These are phyloP conservation scores for Paecilomyces dactylethromorphus DNA, from an alignment of 2,329 filamentous ascomycete species.

Conservation along the genomic window DNA sequence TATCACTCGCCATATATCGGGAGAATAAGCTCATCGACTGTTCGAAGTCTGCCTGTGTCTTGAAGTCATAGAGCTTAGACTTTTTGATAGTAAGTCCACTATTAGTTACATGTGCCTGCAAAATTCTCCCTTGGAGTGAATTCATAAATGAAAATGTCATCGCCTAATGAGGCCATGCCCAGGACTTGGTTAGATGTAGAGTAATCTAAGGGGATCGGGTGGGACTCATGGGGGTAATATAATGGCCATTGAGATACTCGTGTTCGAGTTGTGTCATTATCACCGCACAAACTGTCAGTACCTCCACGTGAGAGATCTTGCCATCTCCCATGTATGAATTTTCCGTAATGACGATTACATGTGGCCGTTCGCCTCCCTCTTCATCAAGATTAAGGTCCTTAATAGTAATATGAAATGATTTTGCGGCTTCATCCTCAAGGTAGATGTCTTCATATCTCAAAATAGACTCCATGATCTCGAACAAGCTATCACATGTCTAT, in stretches of 20 bases:
- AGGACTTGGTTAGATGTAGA: neutral
- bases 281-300: neutral
- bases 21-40: neutral
- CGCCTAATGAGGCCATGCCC: neutral
- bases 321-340: neutral
- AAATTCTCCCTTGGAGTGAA: neutral
- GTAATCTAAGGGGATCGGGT: neutral
- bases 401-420: neutral
- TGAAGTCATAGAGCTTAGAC: neutral
- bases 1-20: neutral
- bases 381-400: neutral
- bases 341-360: neutral
- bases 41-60: neutral
- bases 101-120: neutral
- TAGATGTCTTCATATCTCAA: neutral
- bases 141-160: neutral
- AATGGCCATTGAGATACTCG: neutral
- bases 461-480: neutral
- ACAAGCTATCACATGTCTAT: neutral
- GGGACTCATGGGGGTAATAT: neutral
- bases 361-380: neutral
- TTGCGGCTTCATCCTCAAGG: neutral
- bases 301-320: neutral
- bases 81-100: neutral
- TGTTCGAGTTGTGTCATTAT: constrained; percentile 1